Evolutionary conservation across 129 eudicot species (phyloP), one percentile per base, ranked within the genome.

Genomic region (Pittosporum tobira): DNA sequence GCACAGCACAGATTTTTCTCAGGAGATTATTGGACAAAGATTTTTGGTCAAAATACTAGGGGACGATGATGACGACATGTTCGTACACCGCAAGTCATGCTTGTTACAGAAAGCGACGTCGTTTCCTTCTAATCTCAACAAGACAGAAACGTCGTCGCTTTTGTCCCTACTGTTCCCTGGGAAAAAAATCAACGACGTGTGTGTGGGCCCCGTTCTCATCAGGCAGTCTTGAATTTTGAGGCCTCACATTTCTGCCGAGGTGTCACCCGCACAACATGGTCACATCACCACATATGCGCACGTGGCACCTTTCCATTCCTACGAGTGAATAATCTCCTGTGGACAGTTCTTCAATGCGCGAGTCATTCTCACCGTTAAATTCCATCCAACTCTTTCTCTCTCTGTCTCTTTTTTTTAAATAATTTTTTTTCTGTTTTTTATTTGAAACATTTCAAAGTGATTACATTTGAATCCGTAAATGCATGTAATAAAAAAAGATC

Each of bases 221-320:
- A 1, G 11, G 46, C 46, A 10, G 18, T 14, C 46, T 40, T 14
- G 18, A 40, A 40, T 10, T 10, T n/a, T 2, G n/a, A 40, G 14
- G 3, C 18, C 46, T 2, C 14, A 2, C 16, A 2, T 6, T 10
- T 40, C 14, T 40, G 45, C n/a, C 3, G 11, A 40, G 45, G 45
- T 40, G 46, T 40, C 46, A 3, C n/a, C 46, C 18, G 10, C 3
- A 40, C 46, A 4, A 5, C 13, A 20, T 9, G 4, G n/a, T 27
- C 61, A 55, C 61, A 16, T 55, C 61, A 55, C 3, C 25, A 18
- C n/a, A 26, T 55, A 12, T 36, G 23, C 18, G 19, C 44, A 55
- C 45, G 26, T 30, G 43, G 10, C 19, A 5, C 19, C 0, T 8
- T 6, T 12, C 23, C 0, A 0, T 53, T 53, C 14, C n/a, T 29